Conservation (phyloP, 2,329 filamentous ascomycete genomes). For the Verticillium albo-atrum region DNA sequence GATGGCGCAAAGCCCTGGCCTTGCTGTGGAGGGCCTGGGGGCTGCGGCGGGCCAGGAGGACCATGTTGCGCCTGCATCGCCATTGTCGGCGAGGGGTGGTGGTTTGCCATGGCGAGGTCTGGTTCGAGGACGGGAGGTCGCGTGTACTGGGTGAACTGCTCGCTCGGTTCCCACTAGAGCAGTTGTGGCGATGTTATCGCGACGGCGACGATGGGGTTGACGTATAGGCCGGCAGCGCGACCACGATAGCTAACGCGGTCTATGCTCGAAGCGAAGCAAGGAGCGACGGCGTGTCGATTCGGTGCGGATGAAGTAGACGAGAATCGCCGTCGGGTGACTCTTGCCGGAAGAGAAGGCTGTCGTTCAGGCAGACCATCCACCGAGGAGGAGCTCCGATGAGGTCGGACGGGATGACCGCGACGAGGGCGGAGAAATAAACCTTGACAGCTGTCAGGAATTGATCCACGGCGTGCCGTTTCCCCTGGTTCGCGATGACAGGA, state of each 20-base stretch:
- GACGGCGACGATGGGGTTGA: neutral
- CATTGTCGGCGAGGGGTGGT: slow-evolving; percentile 77
- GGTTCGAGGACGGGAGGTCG: neutral
- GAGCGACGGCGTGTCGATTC: neutral
- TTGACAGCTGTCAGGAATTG: neutral
- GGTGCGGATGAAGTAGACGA: neutral
- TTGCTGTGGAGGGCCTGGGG: slow-evolving; percentile 50
- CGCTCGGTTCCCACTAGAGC: neutral
- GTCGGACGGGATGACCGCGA: neutral
- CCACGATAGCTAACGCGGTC: neutral
- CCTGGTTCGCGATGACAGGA: neutral
- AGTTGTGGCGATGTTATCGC: neutral
- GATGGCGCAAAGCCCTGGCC: slow-evolving; percentile 56
- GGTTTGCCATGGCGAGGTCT: slow-evolving; percentile 58
- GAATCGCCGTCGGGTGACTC: neutral
- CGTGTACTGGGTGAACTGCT: neutral
- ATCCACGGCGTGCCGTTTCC: neutral
- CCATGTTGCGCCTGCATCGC: slow-evolving; percentile 65
- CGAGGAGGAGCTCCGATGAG: neutral
- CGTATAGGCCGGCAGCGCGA: neutral
- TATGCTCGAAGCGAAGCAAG: neutral
- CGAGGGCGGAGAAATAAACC: neutral
- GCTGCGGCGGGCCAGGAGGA: slow-evolving; percentile 56
- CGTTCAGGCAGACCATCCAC: neutral
- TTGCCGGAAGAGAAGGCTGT: neutral